Evolutionary conservation across 2,329 filamentous ascomycete genomes (phyloP).

Genomic region (Venturia effusa): DNA sequence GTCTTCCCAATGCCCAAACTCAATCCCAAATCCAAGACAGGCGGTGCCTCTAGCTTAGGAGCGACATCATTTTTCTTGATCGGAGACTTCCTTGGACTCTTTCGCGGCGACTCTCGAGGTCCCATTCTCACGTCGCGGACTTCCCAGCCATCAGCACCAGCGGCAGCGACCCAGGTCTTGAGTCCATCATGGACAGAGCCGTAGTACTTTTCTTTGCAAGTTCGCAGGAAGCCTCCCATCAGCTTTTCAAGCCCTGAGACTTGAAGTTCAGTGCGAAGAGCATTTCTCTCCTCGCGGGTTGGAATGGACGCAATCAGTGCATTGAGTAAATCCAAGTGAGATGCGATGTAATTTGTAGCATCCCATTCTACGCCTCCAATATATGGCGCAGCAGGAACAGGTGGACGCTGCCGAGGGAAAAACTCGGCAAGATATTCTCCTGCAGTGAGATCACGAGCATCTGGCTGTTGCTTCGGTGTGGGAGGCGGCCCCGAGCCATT

Average conservation of each 20-base stretch:
- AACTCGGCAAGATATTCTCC: conserved; percentile 50
- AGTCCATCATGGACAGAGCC: conserved; percentile 81
- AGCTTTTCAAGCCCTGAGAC: conserved; percentile 86
- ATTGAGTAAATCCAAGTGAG: conserved; percentile 86
- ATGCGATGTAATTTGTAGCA: conserved; percentile 89
- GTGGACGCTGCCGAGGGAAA: conserved; percentile 78
- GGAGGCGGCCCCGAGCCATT: conserved; percentile 12
- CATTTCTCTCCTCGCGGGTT: conserved; percentile 58
- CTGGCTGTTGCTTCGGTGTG: conserved; percentile 15
- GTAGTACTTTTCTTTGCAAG: conserved; percentile 98
- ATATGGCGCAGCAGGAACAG: conserved; percentile 88
- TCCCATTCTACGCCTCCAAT: conserved; percentile 98
- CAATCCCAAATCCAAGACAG: conserved; percentile 3
- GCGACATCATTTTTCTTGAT: conserved; percentile 25
- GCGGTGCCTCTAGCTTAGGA: conserved; percentile 26
- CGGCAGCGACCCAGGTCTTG: conserved; percentile 82
- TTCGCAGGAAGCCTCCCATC: conserved; percentile 71
- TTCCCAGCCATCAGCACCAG: conserved; percentile 79
- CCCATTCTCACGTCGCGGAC: conserved; percentile 71
- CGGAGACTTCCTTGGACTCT: conserved; percentile 27
- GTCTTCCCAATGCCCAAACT: conserved; percentile 7
- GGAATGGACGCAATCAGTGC: conserved; percentile 77
- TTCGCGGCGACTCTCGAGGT: conserved; percentile 32
- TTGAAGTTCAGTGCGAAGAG: conserved; percentile 63
- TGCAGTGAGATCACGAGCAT: conserved; percentile 22